phyloP scores from a whole-genome alignment of 2,329 filamentous ascomycete species.

The Phialophora chinensis region DNA sequence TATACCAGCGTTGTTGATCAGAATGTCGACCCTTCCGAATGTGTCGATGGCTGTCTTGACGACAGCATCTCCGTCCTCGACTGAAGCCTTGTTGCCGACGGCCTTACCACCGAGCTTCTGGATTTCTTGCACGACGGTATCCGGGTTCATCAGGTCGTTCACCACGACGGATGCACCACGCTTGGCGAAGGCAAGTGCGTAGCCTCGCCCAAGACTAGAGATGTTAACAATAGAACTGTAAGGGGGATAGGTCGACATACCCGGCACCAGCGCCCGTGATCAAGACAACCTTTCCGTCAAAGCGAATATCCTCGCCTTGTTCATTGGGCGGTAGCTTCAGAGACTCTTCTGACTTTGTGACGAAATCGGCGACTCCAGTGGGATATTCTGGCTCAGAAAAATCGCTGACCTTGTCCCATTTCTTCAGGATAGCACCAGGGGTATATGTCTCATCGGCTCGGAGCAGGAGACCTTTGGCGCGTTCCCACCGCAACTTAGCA shows the following conservation, averaged over 20 bases:
- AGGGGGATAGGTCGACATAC: slow-evolving; percentile 48
- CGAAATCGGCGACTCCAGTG: slow-evolving; percentile 83
- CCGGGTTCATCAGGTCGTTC: slow-evolving; percentile 93
- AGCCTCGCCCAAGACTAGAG: slow-evolving; percentile 80
- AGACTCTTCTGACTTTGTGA: slow-evolving; percentile 82
- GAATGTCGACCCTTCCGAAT: slow-evolving; percentile 89
- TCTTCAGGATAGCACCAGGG: slow-evolving; percentile 82
- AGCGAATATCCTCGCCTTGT: slow-evolving; percentile 75
- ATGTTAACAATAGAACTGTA: slow-evolving; percentile 39
- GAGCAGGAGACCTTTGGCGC: slow-evolving; percentile 83
- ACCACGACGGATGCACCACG: slow-evolving; percentile 85
- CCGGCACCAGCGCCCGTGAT: slow-evolving; percentile 87
- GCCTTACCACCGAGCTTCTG: slow-evolving; percentile 87
- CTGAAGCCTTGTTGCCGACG: slow-evolving; percentile 89
- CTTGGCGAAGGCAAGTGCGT: slow-evolving; percentile 85
- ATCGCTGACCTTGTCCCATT: slow-evolving; percentile 87
- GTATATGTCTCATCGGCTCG: slow-evolving; percentile 89
- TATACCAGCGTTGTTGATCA: slow-evolving; percentile 98
- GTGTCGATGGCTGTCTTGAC: slow-evolving; percentile 93
- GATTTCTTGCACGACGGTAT: slow-evolving; percentile 89
- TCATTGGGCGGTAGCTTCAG: slow-evolving; percentile 76
- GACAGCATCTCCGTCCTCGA: slow-evolving; percentile 88
- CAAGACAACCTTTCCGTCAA: slow-evolving; percentile 82
- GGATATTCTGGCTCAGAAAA: slow-evolving; percentile 86
- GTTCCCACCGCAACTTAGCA: slow-evolving; percentile 94